phyloP scores from a whole-genome alignment of 345 rosid genomes.

The Carallia brachiata region DNA sequence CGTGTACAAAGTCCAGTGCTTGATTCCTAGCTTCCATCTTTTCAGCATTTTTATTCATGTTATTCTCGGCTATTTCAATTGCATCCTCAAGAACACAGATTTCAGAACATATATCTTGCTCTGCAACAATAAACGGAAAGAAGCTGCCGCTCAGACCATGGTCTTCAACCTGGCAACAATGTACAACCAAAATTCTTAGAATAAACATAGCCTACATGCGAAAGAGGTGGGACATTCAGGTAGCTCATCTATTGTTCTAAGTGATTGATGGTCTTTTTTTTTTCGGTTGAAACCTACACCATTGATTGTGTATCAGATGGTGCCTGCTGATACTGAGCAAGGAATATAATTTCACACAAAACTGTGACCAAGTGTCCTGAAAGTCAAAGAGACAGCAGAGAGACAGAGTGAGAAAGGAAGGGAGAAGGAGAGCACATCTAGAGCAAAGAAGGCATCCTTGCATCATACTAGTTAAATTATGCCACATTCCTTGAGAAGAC shows the following conservation, averaged over 20 bases:
- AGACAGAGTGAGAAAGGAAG: background rate
- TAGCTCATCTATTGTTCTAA: background rate
- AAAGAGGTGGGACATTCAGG: no score
- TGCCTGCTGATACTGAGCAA: no score
- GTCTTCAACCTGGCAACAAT: constrained; percentile 72
- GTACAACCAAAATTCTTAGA: constrained; percentile 13
- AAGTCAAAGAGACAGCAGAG: background rate
- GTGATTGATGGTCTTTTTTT: no score
- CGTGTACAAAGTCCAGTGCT: constrained; percentile 88
- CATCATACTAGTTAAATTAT: no score
- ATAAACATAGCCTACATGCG: background rate
- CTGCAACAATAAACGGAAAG: constrained; percentile 94
- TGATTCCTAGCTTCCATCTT: constrained; percentile 47
- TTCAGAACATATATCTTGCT: constrained; percentile 76
- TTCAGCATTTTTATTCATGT: constrained; percentile 8
- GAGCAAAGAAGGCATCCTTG: no score
- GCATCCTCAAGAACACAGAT: constrained; percentile 70
- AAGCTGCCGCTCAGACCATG: constrained; percentile 74
- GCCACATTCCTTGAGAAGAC: no score
- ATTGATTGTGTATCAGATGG: background rate
- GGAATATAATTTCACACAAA: no score
- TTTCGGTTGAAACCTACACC: background rate
- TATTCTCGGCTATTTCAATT: constrained; percentile 49
- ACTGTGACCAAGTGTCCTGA: no score
- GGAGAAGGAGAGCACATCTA: background rate